Conservation (phyloP, 176 grass and related monocot genomes). For the Ensete glaucum region DNA sequence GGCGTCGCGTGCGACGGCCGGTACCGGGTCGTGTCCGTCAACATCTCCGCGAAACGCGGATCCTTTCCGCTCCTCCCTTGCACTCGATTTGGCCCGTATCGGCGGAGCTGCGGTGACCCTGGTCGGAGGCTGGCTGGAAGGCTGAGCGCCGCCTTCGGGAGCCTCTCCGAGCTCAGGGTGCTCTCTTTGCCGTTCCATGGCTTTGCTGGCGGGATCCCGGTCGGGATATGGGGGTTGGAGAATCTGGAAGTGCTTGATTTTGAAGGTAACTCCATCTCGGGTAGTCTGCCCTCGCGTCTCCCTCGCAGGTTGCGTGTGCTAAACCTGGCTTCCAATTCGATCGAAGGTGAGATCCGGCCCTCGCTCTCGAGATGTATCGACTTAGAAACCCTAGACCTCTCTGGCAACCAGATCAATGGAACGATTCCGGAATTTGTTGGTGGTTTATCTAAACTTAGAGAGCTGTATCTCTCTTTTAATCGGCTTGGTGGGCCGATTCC, state of each 20-base stretch:
- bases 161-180: conserved; percentile 47
- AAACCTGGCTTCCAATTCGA: conserved; percentile 45
- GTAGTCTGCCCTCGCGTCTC: conserved; percentile 45
- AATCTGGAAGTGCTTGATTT: conserved; percentile 60
- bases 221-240: conserved; percentile 66
- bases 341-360: conserved; percentile 53
- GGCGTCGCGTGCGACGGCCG: conserved; percentile 51
- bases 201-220: conserved; percentile 61
- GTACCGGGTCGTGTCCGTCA: conserved; percentile 49
- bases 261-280: conserved; percentile 47
- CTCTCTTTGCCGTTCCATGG: conserved; percentile 39
- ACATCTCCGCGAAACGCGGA: conserved; percentile 14
- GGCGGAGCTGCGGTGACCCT: conserved; percentile 16
- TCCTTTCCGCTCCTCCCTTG: conserved; percentile 12
- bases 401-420: conserved; percentile 50
- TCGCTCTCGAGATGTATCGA: conserved; percentile 36
- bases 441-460: conserved; percentile 11
- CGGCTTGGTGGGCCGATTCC: conserved; percentile 34
- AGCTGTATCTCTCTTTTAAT: conserved; percentile 24
- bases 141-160: conserved; percentile 35
- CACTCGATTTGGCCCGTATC: conserved; percentile 6
- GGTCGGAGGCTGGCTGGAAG: conserved; percentile 20
- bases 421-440: conserved; percentile 19
- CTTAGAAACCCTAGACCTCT: conserved; percentile 59
- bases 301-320: conserved; percentile 49